Conservation (phyloP, 1,284 basidiomycete genomes). For the Fistulinella staudtii region DNA sequence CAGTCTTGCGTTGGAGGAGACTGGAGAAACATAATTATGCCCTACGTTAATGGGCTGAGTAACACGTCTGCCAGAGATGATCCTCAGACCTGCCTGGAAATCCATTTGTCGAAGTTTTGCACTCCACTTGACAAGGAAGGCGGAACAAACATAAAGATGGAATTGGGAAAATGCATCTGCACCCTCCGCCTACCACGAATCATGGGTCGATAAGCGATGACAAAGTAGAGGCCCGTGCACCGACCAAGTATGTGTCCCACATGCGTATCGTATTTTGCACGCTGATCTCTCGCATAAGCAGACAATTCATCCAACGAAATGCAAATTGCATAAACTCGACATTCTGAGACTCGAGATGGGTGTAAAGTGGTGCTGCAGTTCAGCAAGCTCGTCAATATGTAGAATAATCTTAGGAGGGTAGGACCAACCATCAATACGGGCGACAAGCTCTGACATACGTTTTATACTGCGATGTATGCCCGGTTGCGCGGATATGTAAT, state of each 20-base stretch:
- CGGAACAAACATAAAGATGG: conserved; percentile 94
- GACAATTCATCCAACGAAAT: conserved; percentile 98
- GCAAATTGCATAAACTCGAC: conserved; percentile 99
- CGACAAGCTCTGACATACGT: conserved; percentile 89
- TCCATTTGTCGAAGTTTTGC: conserved; percentile 90
- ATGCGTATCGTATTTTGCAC: conserved; percentile 94
- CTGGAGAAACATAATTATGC: conserved; percentile 99
- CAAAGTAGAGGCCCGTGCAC: conserved; percentile 24
- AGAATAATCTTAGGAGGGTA: neutral
- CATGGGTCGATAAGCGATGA: neutral
- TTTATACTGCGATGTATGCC: conserved; percentile 90
- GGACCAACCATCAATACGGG: conserved; percentile 78
- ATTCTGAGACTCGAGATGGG: conserved; percentile 83
- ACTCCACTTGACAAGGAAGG: conserved; percentile 91
- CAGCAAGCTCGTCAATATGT: neutral
- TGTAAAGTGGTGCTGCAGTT: conserved; percentile 67
- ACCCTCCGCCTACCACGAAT: conserved; percentile 73
- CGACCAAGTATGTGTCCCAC: conserved; percentile 97
- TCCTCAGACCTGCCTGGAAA: conserved; percentile 68
- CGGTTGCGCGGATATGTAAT: conserved; percentile 93
- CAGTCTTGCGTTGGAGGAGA: conserved; percentile 93
- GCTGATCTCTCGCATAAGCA: conserved; percentile 94
- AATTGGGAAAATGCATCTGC: conserved; percentile 95
- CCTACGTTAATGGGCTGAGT: conserved; percentile 46
- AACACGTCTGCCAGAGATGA: neutral